Percentiles rank a stretch among this genome's conserved stretches.
These are phyloP conservation scores for Mimosa bimucronata DNA, from an alignment of 306 rosid species.

Conservation along the genomic window DNA sequence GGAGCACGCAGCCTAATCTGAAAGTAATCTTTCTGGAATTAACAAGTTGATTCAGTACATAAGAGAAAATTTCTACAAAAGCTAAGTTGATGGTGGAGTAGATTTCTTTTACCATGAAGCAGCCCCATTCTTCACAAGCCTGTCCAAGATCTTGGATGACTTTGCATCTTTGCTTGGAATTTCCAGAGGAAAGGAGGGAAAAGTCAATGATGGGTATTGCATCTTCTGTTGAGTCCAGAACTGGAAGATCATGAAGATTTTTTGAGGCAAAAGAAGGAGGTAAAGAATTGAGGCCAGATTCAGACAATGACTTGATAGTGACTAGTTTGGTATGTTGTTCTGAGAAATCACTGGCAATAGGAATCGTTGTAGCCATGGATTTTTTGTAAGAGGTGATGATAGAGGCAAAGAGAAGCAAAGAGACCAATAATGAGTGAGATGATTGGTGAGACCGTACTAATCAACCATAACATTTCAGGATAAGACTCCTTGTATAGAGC, in stretches of 20 bases:
- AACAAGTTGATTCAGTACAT: not conserved
- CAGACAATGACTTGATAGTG: conserved; percentile 22
- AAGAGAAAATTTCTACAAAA: not conserved
- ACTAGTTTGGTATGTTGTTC: not conserved
- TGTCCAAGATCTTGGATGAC: conserved; percentile 45
- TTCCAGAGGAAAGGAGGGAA: not conserved
- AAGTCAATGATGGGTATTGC: conserved; percentile 48
- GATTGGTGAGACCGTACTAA: not conserved
- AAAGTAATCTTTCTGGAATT: not conserved
- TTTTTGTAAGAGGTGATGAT: not conserved
- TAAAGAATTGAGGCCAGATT: conserved; percentile 15
- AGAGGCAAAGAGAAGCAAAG: not conserved
- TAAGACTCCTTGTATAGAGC: too few relatives aligned
- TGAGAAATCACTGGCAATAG: not conserved
- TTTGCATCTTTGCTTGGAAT: conserved; percentile 42
- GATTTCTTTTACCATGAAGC: not conserved
- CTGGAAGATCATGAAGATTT: conserved; percentile 18
- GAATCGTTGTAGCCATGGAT: not conserved
- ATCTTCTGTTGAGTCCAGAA: conserved; percentile 17
- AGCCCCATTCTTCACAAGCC: conserved; percentile 15
- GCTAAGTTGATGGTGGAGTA: not conserved
- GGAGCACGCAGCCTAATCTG: not conserved
- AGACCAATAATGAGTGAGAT: not conserved
- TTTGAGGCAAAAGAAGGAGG: conserved; percentile 24
- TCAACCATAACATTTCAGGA: too few relatives aligned